Evolutionary conservation across 1,284 basidiomycete species (phyloP), one percentile per base, ranked within the genome.

Genomic region (Ustilago lituana): DNA sequence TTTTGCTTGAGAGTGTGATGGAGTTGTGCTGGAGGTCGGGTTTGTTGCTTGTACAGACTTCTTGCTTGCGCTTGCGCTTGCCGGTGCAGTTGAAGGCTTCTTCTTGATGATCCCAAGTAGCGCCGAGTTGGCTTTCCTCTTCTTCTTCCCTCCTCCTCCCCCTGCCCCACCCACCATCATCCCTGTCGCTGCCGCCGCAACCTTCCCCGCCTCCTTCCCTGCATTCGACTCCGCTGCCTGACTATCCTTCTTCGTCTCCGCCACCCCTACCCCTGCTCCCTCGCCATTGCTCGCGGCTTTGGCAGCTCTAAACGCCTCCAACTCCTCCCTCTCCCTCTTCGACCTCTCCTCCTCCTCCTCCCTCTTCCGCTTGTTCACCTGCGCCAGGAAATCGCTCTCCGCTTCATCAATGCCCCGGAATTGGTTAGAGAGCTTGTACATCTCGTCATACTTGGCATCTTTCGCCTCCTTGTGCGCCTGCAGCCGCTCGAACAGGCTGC

Each of bases 391-490:
- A 7, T 56, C 62, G 7, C 55, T 53, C 51, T 82, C 80, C 12
- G 41, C 66, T 32, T 80, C 78, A 44, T 82, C 79, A 17, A 82
- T 67, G 0, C 80, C 80, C 0, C 80, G 53, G 37, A 79, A 82
- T 51, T 80, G 79, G 24, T 79, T 80, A 1, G 66, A 60, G n/a
- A 79, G 65, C 36, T 75, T 76, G 45, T 53, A 67, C 64, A 59
- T 66, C n/a, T 76, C 79, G 17, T 80, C 79, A 26, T 65, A 55
- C 26, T 65, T 50, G 10, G 74, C 78, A 36, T 79, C 68, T 41
- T 81, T 81, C 3, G 62, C 73, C 32, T 79, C 56, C 44, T 69
- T 73, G 11, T 78, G 54, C 24, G 73, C 66, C 26, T 79, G 60
- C 0, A 82, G 48, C 9, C 63, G 58, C 49, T 76, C 72, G 50